Percentiles rank a stretch among this genome's conserved stretches.
Evolutionary conservation across 345 rosid genomes (phyloP).

Genomic region (Murraya koenigii): DNA sequence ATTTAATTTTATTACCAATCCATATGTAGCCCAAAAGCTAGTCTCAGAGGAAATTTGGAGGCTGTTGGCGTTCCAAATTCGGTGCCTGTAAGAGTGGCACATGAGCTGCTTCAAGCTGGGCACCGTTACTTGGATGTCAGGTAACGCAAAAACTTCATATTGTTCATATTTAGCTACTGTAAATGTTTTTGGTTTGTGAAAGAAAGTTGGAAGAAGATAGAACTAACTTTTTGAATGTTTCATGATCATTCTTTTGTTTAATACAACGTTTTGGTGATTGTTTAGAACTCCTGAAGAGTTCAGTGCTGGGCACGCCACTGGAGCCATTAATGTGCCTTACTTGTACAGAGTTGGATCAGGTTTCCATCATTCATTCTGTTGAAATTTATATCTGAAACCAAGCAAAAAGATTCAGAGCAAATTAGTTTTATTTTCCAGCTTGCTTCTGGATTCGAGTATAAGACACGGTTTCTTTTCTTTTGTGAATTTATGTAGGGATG

Average conservation of each 20-base stretch:
- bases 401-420: background rate
- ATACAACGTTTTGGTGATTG: background rate
- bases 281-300: constrained; percentile 81
- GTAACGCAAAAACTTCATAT: constrained; percentile 15
- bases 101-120: constrained; percentile 84
- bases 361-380: constrained; percentile 8
- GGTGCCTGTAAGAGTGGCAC: constrained; percentile 88
- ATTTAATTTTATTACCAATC: background rate
- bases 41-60: constrained; percentile 33
- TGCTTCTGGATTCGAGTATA: background rate
- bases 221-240: background rate
- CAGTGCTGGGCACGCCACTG: constrained; percentile 69
- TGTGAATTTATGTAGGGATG: constrained; percentile 47
- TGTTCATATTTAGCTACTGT: background rate
- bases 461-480: background rate
- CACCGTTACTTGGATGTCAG: constrained; percentile 76
- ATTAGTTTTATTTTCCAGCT: background rate
- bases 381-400: background rate
- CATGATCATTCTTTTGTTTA: background rate
- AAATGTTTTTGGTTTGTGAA: background rate
- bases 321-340: constrained; percentile 81
- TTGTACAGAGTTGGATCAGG: constrained; percentile 86
- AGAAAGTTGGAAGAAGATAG: background rate
- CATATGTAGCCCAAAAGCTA: constrained; percentile 31
- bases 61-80: constrained; percentile 61